A percentile compares a stretch with the other conserved stretches of the same genome.
phyloP scores from a whole-genome alignment of 805 yeast species.

The Cyberlindnera euphorbiiphila region DNA sequence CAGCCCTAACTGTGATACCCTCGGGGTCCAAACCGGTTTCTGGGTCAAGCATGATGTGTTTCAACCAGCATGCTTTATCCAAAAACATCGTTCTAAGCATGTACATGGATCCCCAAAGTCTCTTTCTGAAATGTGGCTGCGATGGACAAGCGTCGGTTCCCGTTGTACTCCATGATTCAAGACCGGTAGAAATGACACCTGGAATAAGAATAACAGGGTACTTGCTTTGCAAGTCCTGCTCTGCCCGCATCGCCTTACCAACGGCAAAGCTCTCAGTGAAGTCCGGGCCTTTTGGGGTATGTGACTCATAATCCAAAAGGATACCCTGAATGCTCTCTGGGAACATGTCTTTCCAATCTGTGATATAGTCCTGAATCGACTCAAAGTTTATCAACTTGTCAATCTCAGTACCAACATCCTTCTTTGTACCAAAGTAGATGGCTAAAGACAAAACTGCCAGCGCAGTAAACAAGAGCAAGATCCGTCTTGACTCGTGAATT shows the following conservation, averaged over 20 bases:
- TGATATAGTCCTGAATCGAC: constrained; percentile 51
- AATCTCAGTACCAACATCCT: constrained; percentile 36
- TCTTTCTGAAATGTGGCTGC: constrained; percentile 78
- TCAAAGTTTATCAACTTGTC: constrained; percentile 36
- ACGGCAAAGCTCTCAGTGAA: constrained; percentile 84
- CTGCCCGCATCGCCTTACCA: constrained; percentile 58
- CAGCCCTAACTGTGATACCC: constrained; percentile 74
- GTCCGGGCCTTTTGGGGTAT: constrained; percentile 33
- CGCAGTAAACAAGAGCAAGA: constrained; percentile 67
- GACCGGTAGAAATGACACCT: constrained; percentile 92
- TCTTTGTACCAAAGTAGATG: constrained; percentile 50
- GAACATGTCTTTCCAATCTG: constrained; percentile 71
- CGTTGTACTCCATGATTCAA: constrained; percentile 86
- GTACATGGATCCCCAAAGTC: constrained; percentile 96
- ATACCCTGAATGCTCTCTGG: constrained; percentile 63
- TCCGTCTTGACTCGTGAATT: constrained; percentile 41
- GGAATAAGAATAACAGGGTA: constrained; percentile 91
- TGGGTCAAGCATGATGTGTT: constrained; percentile 84
- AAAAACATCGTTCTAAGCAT: constrained; percentile 91
- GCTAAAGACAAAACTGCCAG: constrained; percentile 66
- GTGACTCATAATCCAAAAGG: constrained; percentile 46
- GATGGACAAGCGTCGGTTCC: constrained; percentile 81
- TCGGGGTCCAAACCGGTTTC: constrained; percentile 93
- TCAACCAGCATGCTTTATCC: constrained; percentile 91
- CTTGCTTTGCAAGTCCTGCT: constrained; percentile 50